Base-by-base conservation (phyloP, 108 stramenopile species). In the Thalassiosira profunda region DNA sequence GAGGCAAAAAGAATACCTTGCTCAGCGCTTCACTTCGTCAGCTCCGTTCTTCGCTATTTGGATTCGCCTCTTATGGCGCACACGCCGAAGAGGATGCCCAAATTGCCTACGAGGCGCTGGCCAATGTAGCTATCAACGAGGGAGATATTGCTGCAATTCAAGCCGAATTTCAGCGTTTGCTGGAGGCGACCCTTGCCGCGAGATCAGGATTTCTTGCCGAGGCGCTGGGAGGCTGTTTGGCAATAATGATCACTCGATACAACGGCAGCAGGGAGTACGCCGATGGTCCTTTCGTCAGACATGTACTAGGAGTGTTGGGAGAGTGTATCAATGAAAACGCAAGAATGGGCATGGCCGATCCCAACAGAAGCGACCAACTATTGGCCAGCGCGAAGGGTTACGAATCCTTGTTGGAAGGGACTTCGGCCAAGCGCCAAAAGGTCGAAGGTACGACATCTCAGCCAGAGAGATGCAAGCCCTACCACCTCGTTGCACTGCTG, bases 181-280 rank as follows among this genome's bases (percentile, higher is more conserved):
- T 72, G 15, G 43, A 52, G 11, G 25, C 33, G 47, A 30, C 53
- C 28, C 8, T 63, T 54, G 61, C 37, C 38, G 62, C 71, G 12
- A 63, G 15, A 31, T 63, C 71, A 46, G 9, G 30, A n/a, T 5
- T 36, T 0, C 24, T 72, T 17, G 41, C 24, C 15, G 26, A 34
- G 18, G n/a, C 53, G 14, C 18, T 62, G 21, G 40, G 49, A 5
- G 53, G 30, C 0, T 30, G 53, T 44, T 15, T 72, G 41, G 24
- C 40, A 45, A 35, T 63, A 17, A 30, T 63, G 14, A 56, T 72
- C 20, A 45, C 34, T 35, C 31, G 38, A 47, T 63, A 72, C 55
- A 63, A 72, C n/a, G 62, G 53, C 45, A 72, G 52, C n/a, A 63
- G 44, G 63, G 56, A 33, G 21, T 56, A 56, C 28, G 54, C 66